Evolutionary conservation across 257 asterid species (phyloP).

Genomic region (Solanum microdontum): DNA sequence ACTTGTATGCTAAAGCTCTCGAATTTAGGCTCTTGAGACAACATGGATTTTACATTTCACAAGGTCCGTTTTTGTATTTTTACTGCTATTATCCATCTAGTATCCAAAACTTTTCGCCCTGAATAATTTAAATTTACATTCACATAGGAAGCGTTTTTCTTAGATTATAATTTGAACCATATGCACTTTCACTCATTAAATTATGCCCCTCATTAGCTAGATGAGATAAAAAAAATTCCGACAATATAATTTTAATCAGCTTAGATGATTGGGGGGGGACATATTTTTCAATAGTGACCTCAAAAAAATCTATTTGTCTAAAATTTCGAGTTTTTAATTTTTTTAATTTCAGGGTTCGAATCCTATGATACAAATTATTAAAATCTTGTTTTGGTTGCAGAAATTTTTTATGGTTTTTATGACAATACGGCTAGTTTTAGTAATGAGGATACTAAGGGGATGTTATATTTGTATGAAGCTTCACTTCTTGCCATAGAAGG

Average conservation of each 20-base stretch:
- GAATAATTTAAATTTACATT: too few relatives aligned
- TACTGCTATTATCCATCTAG: not conserved
- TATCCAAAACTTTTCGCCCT: not conserved
- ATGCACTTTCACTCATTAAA: too few relatives aligned
- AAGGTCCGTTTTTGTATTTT: conserved; percentile 11
- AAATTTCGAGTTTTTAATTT: too few relatives aligned
- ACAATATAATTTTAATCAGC: too few relatives aligned
- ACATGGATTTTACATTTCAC: conserved; percentile 20
- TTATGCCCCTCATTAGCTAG: too few relatives aligned
- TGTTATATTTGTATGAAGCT: conserved; percentile 41
- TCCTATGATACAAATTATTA: not conserved
- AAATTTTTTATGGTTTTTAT: conserved; percentile 17
- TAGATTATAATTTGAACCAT: too few relatives aligned
- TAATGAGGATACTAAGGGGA: conserved; percentile 13
- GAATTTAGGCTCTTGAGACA: conserved; percentile 28
- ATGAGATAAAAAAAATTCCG: too few relatives aligned
- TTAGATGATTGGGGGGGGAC: too few relatives aligned
- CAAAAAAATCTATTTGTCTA: too few relatives aligned
- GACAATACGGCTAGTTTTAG: not conserved
- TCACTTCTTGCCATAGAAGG: conserved; percentile 23
- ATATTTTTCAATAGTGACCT: too few relatives aligned
- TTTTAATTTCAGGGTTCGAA: not conserved
- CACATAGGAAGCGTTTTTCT: too few relatives aligned
- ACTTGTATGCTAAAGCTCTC: conserved; percentile 22
- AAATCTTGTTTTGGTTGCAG: conserved; percentile 6